Percentiles rank a stretch among this genome's conserved stretches.
Evolutionary conservation across 805 yeast species (phyloP).

Genomic region (Ogataea pini): DNA sequence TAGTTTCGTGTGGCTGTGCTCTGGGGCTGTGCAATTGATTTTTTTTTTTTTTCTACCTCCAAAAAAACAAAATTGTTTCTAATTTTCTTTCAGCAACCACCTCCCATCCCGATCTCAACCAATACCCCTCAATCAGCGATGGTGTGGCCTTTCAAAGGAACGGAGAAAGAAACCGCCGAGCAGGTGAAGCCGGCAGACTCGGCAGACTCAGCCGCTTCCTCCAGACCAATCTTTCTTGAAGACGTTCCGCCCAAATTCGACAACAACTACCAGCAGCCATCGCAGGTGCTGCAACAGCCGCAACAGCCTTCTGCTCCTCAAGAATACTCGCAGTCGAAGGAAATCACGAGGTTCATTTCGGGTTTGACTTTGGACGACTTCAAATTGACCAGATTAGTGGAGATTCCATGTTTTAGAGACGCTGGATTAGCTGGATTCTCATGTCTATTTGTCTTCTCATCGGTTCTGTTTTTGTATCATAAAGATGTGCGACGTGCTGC

Average conservation of each 20-base stretch:
- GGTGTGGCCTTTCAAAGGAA: slow-evolving; percentile 27
- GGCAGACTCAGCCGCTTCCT: slow-evolving; percentile 8
- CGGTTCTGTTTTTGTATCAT: slow-evolving; percentile 66
- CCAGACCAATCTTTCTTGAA: slow-evolving; percentile 42
- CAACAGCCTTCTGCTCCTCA: slow-evolving; percentile 4
- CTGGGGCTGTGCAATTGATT: too few species aligned
- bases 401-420: slow-evolving; percentile 78
- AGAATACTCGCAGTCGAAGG: slow-evolving; percentile 23
- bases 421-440: slow-evolving; percentile 76
- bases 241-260: slow-evolving; percentile 53
- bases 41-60: too few species aligned
- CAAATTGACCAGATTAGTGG: slow-evolving; percentile 47
- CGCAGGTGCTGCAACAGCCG: slow-evolving; percentile 28
- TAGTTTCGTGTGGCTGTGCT: too few species aligned
- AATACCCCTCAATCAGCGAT: slow-evolving; percentile 7
- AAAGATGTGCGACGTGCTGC: slow-evolving; percentile 61
- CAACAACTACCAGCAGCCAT: slow-evolving; percentile 9
- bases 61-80: too few species aligned
- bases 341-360: slow-evolving; percentile 21
- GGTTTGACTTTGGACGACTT: slow-evolving; percentile 53
- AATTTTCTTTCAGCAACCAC: too few species aligned
- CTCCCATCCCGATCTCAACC: too few species aligned
- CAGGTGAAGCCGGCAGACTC: slow-evolving; percentile 5
- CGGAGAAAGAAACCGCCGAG: background rate
- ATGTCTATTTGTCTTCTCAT: slow-evolving; percentile 67